A percentile compares a stretch with the other conserved stretches of the same genome.
Evolutionary conservation across 257 asterid genomes (phyloP).

Genomic region (Gentiana dahurica): DNA sequence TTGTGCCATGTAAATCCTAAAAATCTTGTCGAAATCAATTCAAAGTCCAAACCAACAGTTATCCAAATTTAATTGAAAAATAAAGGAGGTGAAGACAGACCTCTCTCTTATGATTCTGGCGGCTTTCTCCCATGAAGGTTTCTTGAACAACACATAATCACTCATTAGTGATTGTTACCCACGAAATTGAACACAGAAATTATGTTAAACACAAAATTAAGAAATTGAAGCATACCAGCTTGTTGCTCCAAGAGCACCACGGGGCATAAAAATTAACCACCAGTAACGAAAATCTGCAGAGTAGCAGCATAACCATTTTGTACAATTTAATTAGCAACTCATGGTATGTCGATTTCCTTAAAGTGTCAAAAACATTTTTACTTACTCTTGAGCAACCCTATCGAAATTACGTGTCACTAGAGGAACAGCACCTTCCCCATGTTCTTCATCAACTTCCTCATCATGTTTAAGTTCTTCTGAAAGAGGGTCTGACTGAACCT

Average conservation of each 20-base stretch:
- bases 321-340: constrained; percentile 10
- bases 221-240: constrained; percentile 44
- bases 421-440: constrained; percentile 75
- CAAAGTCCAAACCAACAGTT: too few relatives aligned
- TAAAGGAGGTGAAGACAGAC: constrained; percentile 25
- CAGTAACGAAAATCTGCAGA: constrained; percentile 17
- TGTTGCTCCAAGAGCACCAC: constrained; percentile 94
- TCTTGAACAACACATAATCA: constrained; percentile 27
- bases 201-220: not conserved
- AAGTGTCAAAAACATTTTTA: constrained; percentile 4
- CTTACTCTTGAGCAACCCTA: constrained; percentile 72
- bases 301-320: not conserved
- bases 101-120: constrained; percentile 73
- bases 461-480: constrained; percentile 60
- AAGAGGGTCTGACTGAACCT: constrained; percentile 52
- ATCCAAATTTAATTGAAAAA: too few relatives aligned
- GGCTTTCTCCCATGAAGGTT: constrained; percentile 96
- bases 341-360: not conserved
- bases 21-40: too few relatives aligned
- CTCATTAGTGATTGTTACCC: not conserved
- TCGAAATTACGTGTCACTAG: constrained; percentile 65
- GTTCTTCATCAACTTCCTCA: constrained; percentile 70
- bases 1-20: constrained; percentile 1
- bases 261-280: constrained; percentile 95
- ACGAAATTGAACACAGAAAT: too few relatives aligned